phyloP scores from a whole-genome alignment of 2,329 filamentous ascomycete species.

The Rutstroemia sp. region DNA sequence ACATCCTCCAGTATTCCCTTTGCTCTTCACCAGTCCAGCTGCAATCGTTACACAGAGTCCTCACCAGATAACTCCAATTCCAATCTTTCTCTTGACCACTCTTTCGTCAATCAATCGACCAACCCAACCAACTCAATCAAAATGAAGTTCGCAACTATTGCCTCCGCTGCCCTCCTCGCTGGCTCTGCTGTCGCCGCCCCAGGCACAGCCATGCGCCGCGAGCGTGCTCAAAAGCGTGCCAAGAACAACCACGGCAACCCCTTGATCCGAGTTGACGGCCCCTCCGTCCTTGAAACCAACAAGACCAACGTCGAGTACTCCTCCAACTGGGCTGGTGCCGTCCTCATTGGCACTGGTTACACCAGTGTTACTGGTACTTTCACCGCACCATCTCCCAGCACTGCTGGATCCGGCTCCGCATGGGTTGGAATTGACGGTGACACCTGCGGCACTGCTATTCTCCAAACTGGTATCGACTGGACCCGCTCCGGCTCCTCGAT shows the following conservation, averaged over 20 bases:
- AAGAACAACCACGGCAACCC: constrained; percentile 20
- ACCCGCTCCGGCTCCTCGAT: constrained; percentile 36
- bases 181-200: constrained; percentile 39
- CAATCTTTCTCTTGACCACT: neutral
- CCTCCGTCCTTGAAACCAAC: constrained; percentile 28
- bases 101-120: neutral
- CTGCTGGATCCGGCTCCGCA: constrained; percentile 28
- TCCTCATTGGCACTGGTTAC: constrained; percentile 43
- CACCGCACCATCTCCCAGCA: constrained; percentile 44
- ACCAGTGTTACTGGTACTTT: constrained; percentile 47
- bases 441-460: constrained; percentile 45
- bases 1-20: neutral
- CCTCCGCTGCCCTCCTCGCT: constrained; percentile 34
- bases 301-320: constrained; percentile 41
- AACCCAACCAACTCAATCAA: constrained; percentile 16
- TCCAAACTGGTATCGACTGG: constrained; percentile 53
- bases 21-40: constrained; percentile 5
- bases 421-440: constrained; percentile 59
- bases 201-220: constrained; percentile 34
- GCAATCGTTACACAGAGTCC: constrained; percentile 1
- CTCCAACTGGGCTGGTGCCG: constrained; percentile 53
- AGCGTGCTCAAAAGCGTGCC: constrained; percentile 23
- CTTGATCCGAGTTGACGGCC: constrained; percentile 29
- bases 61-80: constrained; percentile 1
- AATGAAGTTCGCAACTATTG: constrained; percentile 42